Percentiles rank a stretch among this genome's conserved stretches.
These are phyloP conservation scores for Nitzschia sp. DNA, from an alignment of 108 stramenopile genomes.

Conservation along the genomic window DNA sequence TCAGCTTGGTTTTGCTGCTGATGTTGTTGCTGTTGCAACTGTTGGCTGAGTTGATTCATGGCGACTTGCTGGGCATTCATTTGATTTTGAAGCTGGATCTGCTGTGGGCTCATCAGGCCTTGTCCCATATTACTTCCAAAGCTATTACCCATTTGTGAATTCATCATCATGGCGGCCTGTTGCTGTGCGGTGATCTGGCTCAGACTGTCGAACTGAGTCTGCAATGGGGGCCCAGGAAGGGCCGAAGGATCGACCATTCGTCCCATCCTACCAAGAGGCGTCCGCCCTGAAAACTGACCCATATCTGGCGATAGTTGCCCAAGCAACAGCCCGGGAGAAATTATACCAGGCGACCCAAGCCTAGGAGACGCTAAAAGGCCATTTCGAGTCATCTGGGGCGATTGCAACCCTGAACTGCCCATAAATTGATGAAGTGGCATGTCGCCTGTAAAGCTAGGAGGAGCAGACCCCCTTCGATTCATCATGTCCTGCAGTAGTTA, in stretches of 20 bases:
- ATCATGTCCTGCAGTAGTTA: conserved; percentile 1
- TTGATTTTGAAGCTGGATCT: conserved; percentile 31
- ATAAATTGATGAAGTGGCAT: conserved; percentile 6
- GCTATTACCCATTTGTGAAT: conserved; percentile 15
- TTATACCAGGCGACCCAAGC: conserved; percentile 16
- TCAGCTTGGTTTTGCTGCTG: conserved; percentile 20
- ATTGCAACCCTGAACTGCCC: conserved; percentile 17
- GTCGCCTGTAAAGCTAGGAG: neutral
- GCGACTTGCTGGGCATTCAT: conserved; percentile 16
- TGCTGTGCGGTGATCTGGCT: conserved; percentile 16
- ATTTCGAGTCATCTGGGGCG: conserved; percentile 14
- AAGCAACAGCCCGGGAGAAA: conserved; percentile 22
- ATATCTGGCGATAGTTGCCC: conserved; percentile 17
- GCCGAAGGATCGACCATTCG: conserved; percentile 19
- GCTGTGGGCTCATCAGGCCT: conserved; percentile 24
- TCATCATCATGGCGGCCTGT: conserved; percentile 17
- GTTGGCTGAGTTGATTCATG: conserved; percentile 30
- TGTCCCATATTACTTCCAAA: conserved; percentile 11
- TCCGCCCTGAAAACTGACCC: conserved; percentile 15
- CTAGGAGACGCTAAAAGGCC: neutral
- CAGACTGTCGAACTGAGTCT: neutral
- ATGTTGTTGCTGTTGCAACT: conserved; percentile 32
- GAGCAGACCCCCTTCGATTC: conserved; percentile 7
- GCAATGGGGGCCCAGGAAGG: conserved; percentile 16
- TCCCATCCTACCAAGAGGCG: conserved; percentile 15